Percentiles rank a stretch among this genome's conserved stretches.
These are phyloP conservation scores for Neurospora sp. DNA, from an alignment of 495 filamentous ascomycete genomes.

Conservation along the genomic window DNA sequence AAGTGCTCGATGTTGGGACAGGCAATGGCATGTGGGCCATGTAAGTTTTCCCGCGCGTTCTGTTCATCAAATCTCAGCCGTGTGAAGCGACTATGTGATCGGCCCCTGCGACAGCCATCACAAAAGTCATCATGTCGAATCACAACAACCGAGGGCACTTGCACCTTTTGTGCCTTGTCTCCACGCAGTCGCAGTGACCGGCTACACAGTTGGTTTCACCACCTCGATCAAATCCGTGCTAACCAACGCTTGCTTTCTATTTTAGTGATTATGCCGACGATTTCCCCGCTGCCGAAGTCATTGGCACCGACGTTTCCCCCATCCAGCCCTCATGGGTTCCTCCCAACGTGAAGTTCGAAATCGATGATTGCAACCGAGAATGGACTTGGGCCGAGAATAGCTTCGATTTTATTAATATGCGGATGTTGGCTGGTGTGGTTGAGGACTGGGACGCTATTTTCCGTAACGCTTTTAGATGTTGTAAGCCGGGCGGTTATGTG, in stretches of 20 bases:
- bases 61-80: not conserved
- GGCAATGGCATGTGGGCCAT: conserved; percentile 33
- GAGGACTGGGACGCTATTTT: too few species aligned
- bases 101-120: not conserved
- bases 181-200: not conserved
- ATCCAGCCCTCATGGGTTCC: conserved; percentile 42
- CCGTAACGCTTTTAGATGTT: not conserved
- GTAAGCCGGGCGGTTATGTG: conserved; percentile 6
- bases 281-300: conserved; percentile 39
- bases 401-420: conserved; percentile 42
- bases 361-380: conserved; percentile 42
- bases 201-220: not conserved
- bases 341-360: conserved; percentile 39
- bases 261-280: conserved; percentile 29
- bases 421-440: not conserved
- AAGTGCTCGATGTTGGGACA: conserved; percentile 28
- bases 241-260: conserved; percentile 1
- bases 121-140: not conserved
- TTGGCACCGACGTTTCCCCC: conserved; percentile 53
- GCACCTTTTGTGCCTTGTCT: not conserved
- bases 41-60: not conserved
- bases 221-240: not conserved
- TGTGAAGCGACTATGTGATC: not conserved
- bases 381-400: conserved; percentile 39
- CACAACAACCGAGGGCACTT: not conserved